Conservation (phyloP, 2,329 filamentous ascomycete species). For the Xylaria sp. region DNA sequence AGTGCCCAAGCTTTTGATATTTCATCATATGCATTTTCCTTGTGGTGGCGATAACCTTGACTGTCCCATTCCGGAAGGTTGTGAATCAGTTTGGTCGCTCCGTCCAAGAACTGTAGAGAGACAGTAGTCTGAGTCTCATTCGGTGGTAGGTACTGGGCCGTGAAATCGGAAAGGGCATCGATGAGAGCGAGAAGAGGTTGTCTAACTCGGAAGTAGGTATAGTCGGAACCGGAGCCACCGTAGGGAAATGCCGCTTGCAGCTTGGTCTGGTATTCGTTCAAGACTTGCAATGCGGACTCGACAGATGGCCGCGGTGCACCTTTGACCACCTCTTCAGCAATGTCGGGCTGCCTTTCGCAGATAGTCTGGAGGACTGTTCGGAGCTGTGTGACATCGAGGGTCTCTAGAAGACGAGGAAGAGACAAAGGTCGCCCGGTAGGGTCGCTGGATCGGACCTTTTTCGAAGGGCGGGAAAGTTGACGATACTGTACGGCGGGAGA, state of each 20-base stretch:
- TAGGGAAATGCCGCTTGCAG: constrained; percentile 86
- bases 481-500: constrained; percentile 81
- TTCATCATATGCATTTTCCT: constrained; percentile 95
- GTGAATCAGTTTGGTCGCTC: constrained; percentile 90
- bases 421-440: constrained; percentile 67
- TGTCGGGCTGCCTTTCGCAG: constrained; percentile 87
- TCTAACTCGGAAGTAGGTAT: constrained; percentile 92
- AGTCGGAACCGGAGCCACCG: constrained; percentile 86
- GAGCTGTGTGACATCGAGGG: constrained; percentile 85
- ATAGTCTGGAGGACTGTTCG: constrained; percentile 88
- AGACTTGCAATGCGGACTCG: constrained; percentile 79
- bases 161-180: constrained; percentile 92
- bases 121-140: constrained; percentile 85
- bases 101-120: constrained; percentile 88
- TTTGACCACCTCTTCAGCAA: constrained; percentile 84
- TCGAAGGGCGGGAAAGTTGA: constrained; percentile 73
- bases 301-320: constrained; percentile 90
- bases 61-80: constrained; percentile 90
- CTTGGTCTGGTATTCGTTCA: constrained; percentile 82
- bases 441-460: constrained; percentile 73
- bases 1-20: constrained; percentile 93
- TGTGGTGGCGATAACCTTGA: constrained; percentile 88
- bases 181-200: constrained; percentile 82
- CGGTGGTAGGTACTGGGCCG: constrained; percentile 92
- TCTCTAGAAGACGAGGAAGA: constrained; percentile 85